These are phyloP conservation scores for Gossypium gossypioides DNA, from an alignment of 441 rosid species.

Conservation along the genomic window DNA sequence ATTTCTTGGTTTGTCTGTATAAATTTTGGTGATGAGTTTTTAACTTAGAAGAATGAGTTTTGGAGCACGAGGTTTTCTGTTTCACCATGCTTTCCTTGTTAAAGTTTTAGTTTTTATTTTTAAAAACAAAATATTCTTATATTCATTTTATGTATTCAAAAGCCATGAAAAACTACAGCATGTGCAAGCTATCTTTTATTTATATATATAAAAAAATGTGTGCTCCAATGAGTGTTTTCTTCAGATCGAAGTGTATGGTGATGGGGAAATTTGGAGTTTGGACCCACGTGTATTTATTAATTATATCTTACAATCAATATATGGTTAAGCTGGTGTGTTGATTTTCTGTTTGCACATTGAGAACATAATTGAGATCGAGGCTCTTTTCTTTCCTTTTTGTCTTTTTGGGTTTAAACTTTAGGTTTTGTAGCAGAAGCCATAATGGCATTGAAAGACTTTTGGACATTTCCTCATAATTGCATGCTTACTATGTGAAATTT, in stretches of 20 bases:
- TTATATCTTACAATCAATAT: not conserved
- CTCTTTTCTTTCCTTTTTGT: not conserved
- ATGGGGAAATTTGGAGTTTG: not conserved
- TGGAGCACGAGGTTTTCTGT: not conserved
- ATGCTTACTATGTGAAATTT: not conserved
- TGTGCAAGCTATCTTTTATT: not conserved
- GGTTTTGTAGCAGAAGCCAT: not conserved
- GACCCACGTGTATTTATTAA: slow-evolving; percentile 2
- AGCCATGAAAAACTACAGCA: not conserved
- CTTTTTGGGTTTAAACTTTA: not conserved
- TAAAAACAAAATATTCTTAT: not conserved
- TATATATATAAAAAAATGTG: not conserved
- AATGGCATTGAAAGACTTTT: not conserved
- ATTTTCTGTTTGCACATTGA: not conserved
- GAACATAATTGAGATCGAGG: not conserved
- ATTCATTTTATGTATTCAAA: not conserved
- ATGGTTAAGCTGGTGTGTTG: not conserved
- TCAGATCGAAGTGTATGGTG: not conserved
- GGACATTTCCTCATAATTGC: not conserved
- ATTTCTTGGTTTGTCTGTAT: not conserved
- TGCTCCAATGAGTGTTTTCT: not conserved
- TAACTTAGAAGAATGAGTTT: not conserved
- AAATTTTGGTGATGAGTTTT: not conserved
- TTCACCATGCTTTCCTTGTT: slow-evolving; percentile 3
- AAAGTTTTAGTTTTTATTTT: not conserved